Percentiles rank a stretch among this genome's conserved stretches.
Evolutionary conservation across 345 rosid species (phyloP).

Genomic region (Citrus glauca): DNA sequence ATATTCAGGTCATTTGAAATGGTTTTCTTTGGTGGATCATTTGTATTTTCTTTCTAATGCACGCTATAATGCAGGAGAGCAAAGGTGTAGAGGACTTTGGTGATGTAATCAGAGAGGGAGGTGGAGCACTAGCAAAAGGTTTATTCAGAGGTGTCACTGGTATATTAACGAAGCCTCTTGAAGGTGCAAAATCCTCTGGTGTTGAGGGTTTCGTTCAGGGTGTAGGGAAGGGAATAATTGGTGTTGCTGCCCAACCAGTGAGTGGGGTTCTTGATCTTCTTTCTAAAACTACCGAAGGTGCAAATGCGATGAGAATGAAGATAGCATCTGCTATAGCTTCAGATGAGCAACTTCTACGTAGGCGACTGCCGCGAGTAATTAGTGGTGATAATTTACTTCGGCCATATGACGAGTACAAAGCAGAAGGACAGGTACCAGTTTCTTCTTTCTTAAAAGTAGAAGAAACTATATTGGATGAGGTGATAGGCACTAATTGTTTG

Average conservation of each 20-base stretch:
- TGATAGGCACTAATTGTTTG: background rate
- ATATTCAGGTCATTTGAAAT: background rate
- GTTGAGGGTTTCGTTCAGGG: slow-evolving; percentile 99
- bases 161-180: slow-evolving; percentile 93
- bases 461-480: background rate
- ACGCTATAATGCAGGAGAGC: slow-evolving; percentile 56
- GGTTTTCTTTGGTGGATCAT: background rate
- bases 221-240: slow-evolving; percentile 95
- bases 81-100: slow-evolving; percentile 97
- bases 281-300: slow-evolving; percentile 99
- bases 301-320: slow-evolving; percentile 98
- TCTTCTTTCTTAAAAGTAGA: background rate
- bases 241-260: slow-evolving; percentile 99
- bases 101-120: slow-evolving; percentile 96
- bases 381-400: slow-evolving; percentile 88
- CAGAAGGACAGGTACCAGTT: slow-evolving; percentile 83
- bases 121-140: slow-evolving; percentile 98
- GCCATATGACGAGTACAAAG: slow-evolving; percentile 83
- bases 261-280: slow-evolving; percentile 97
- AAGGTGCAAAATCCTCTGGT: slow-evolving; percentile 95
- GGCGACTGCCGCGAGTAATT: slow-evolving; percentile 87
- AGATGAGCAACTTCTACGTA: slow-evolving; percentile 96
- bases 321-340: slow-evolving; percentile 93
- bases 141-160: slow-evolving; percentile 98
- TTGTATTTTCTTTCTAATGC: slow-evolving; percentile 11